Evolutionary conservation across 805 yeast genomes (phyloP), one percentile per base, ranked within the genome.

Genomic region (Candida bentonensis): DNA sequence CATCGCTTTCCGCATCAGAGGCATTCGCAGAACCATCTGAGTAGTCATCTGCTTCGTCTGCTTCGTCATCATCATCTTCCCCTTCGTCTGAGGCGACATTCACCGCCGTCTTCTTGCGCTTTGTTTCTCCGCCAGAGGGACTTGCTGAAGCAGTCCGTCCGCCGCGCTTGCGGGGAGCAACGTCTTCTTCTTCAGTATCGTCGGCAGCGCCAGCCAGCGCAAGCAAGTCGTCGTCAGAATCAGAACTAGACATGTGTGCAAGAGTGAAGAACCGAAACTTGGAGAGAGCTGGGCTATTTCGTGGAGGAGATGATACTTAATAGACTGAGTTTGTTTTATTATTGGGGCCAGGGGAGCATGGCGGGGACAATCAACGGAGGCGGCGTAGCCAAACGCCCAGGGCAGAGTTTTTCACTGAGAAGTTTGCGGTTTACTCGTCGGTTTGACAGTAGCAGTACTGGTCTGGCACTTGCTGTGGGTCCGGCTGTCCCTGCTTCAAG

Each of bases 141-240:
- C 17, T 22, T 4, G 21, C 3, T 20, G n/a, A 21, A 17, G 22
- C 27, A 9, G 23, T 41, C 15, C 40, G 25, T 11, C 26, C 3
- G 39, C 39, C 9, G 23, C 45, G 40, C 42, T 27, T 42, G 21
- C 47, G 43, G 13, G 40, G 40, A 20, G 41, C 21, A 2, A 45
- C 43, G 21, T 17, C 39, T 36, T 43, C 50, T 39, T 42, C 46
- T 26, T 49, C 59, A 17, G 49, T 51, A n/a, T 53, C 79, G 26
- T 74, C 78, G 43, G 72, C 81, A 22, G 73, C 78, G 48, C 94
- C 97, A 43, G 98, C 98, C 55, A 92, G 74, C 20, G 96, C 97
- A 59, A 89, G 74, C 66, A 92, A 74, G 73, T 92, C 98, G 61
- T 89, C 97, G 60, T 88, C 96, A 58, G 86, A 76, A 47, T 61